Conservation (phyloP, 345 rosid genomes). For the Syzygium aromaticum region DNA sequence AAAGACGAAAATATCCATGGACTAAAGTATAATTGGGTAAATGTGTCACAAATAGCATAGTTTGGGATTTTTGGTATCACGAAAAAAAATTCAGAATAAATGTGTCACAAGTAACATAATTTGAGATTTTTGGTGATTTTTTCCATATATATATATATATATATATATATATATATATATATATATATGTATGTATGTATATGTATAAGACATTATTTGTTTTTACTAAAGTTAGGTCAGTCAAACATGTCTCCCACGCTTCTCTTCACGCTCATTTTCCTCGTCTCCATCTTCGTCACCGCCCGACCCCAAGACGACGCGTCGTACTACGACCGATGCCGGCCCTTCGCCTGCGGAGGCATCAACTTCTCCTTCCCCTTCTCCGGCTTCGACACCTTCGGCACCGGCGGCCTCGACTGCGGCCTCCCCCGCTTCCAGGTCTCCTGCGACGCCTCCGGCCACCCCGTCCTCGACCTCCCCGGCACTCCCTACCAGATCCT, state of each 20-base stretch:
- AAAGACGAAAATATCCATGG: no score
- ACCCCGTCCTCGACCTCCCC: constrained; percentile 9
- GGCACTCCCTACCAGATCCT: constrained; percentile 2
- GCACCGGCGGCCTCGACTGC: constrained; percentile 2
- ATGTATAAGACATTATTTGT: no score
- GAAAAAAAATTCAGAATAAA: no score
- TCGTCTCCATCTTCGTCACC: neutral
- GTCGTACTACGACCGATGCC: constrained; percentile 7
- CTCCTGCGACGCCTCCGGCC: constrained; percentile 2
- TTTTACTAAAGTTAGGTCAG: no score
- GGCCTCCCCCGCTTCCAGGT: constrained; percentile 25
- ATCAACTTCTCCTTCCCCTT: constrained; percentile 29
- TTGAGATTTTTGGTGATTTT: no score
- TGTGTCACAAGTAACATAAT: no score
- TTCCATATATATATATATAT: no score
- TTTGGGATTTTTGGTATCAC: no score
- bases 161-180: no score
- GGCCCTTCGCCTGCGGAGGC: constrained; percentile 18
- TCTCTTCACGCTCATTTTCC: neutral
- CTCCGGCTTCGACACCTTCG: constrained; percentile 8
- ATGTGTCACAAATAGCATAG: no score
- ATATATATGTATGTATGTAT: no score
- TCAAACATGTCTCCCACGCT: neutral
- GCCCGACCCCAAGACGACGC: neutral
- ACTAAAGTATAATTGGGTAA: no score